phyloP scores from a whole-genome alignment of 2,329 filamentous ascomycete genomes.

The Cladosporium velox region DNA sequence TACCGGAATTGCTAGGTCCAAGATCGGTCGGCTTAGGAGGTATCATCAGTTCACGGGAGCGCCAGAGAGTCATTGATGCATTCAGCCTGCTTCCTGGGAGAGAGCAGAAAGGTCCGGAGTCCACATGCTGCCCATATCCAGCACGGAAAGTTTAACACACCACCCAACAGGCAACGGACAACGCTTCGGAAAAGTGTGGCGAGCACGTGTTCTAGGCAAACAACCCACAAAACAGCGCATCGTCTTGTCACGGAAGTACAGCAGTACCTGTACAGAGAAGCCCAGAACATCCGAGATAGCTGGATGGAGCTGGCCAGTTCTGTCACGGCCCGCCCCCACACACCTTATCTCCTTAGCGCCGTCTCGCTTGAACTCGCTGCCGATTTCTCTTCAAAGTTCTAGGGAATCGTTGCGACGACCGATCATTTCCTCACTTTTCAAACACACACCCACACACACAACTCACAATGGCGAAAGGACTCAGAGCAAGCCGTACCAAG shows the following conservation, averaged over 20 bases:
- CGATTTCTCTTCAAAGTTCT: slow-evolving; percentile 21
- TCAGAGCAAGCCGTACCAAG: slow-evolving; percentile 77
- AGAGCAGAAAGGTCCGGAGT: too few species aligned
- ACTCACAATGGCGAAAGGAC: slow-evolving; percentile 78
- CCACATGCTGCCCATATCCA: too few species aligned
- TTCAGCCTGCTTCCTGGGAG: too few species aligned
- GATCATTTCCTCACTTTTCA: neutral
- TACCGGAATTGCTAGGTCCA: too few species aligned
- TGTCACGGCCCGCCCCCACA: slow-evolving; percentile 17
- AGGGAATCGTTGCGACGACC: slow-evolving; percentile 5
- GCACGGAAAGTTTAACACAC: neutral
- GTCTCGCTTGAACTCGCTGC: slow-evolving; percentile 7
- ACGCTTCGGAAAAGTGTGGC: neutral
- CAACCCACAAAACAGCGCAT: neutral
- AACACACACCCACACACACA: slow-evolving; percentile 32
- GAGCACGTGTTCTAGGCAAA: neutral
- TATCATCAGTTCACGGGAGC: too few species aligned
- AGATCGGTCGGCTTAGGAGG: too few species aligned
- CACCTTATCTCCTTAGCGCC: slow-evolving; percentile 12
- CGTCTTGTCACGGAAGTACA: neutral
- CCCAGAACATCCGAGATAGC: slow-evolving; percentile 7
- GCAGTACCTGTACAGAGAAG: neutral
- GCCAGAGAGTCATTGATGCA: too few species aligned
- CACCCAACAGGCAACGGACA: neutral
- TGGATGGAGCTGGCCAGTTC: slow-evolving; percentile 10